Percentiles rank a stretch among this genome's conserved stretches.
Evolutionary conservation across 306 rosid species (phyloP).

Genomic region (Delonix regia): DNA sequence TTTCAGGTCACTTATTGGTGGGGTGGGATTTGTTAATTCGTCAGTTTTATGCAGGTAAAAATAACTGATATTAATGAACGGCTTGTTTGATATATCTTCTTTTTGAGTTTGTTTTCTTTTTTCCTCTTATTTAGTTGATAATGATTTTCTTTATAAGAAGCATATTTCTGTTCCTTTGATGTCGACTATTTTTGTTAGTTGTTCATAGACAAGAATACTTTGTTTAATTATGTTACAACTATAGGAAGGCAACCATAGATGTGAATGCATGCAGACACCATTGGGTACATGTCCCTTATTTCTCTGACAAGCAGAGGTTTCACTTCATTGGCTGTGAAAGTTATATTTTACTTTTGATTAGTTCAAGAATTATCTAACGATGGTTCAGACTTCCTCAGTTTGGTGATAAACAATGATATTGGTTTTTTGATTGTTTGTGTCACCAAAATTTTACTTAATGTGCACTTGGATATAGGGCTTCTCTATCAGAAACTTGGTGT

Average conservation of each 20-base stretch:
- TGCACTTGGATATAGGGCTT: neutral
- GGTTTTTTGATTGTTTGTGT: neutral
- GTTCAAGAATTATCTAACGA: neutral
- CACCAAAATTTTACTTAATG: neutral
- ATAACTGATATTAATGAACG: conserved; percentile 38
- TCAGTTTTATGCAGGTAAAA: conserved; percentile 27
- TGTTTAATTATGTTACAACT: neutral
- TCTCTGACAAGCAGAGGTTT: neutral
- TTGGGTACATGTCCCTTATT: neutral
- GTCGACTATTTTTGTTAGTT: conserved; percentile 37
- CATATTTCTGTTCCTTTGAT: conserved; percentile 19
- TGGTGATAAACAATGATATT: neutral
- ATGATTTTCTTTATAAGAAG: conserved; percentile 9
- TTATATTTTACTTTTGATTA: neutral
- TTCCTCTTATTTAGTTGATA: conserved; percentile 1
- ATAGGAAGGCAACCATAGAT: conserved; percentile 12
- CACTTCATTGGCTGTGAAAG: neutral
- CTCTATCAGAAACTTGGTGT: neutral
- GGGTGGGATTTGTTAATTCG: conserved; percentile 19
- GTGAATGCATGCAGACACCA: conserved; percentile 16
- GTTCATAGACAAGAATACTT: conserved; percentile 29
- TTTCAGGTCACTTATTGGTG: conserved; percentile 41
- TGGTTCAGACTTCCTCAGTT: neutral
- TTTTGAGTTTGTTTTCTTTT: neutral
- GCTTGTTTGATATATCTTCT: conserved; percentile 25